Base-by-base conservation (phyloP, 2,329 filamentous ascomycete genomes). In the Arthroderma uncinatum region DNA sequence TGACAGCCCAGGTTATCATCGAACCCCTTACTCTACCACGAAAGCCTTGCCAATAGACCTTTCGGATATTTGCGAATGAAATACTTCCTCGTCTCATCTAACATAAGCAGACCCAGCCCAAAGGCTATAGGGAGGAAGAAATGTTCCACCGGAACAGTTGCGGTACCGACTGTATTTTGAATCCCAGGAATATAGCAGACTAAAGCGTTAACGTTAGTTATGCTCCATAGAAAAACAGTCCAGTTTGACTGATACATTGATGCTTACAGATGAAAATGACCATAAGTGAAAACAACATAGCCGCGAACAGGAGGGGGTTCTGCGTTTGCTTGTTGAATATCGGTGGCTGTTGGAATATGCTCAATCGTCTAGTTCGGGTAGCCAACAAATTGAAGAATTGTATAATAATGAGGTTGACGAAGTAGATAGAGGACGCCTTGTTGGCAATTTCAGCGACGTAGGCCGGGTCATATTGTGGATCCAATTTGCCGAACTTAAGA, bases 371-470 rank as follows among this genome's bases (percentile, higher is more conserved):
- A 1, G 82, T 91, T 14, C 86, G 78, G 4, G 87, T 77, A 1
- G 83, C 82, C 65, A 90, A 79, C 2, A 90, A 75, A 66, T 86
- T 88, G 75, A 89, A 89, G 50, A 68, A 78, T 68, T 74, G 81
- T 85, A 91, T 89, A 53, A 91, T 83, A 1, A 92, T 87, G 21
- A 92, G 74, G 59, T 84, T 91, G 62, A 90, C 80, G 64, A 91
- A 91, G 70, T 91, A 91, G 59, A 92, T 84, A 14, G 83, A 86
- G 37, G 81, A 85, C 0, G 85, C 85, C 59, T 80, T 77, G 61
- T 84, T 85, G 23, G 86, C 72, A 60, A 80, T 77, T 28, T 73
- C 68, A 0, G 71, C 73, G 64, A 83, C 81, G 57, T 77, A 79
- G 48, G 80, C 80, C 1, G 77, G 70, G 54, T 80, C 78, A 9